A percentile compares a stretch with the other conserved stretches of the same genome.
These are phyloP conservation scores for Marasmius sp. DNA, from an alignment of 1,284 basidiomycete genomes.

Conservation along the genomic window DNA sequence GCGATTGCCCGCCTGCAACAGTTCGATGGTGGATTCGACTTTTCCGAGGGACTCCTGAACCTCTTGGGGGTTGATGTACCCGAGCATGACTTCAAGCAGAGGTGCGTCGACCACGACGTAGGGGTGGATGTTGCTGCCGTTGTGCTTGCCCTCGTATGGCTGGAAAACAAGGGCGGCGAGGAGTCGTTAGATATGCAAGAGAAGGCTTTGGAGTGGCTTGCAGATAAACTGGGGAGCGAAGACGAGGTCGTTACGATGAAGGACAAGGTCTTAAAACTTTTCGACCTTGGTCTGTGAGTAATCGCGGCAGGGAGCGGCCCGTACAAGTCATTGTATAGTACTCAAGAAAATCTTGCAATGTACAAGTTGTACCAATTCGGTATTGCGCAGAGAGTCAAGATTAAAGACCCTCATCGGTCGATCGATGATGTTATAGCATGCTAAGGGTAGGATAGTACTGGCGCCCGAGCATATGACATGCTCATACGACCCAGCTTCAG, in stretches of 20 bases:
- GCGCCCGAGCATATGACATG: too few relatives aligned
- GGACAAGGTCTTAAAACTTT: not conserved
- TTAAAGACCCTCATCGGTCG: too few relatives aligned
- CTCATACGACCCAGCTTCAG: too few relatives aligned
- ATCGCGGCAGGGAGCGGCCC: not conserved
- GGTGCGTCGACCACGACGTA: not conserved
- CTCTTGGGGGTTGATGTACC: not conserved
- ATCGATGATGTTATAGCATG: too few relatives aligned
- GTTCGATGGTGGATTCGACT: slow-evolving; percentile 1
- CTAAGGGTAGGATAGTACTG: too few relatives aligned
- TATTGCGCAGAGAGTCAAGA: too few relatives aligned
- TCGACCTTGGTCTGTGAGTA: not conserved
- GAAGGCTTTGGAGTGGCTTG: slow-evolving; percentile 7
- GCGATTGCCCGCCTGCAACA: slow-evolving; percentile 5
- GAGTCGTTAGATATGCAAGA: slow-evolving; percentile 2
- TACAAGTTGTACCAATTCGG: too few relatives aligned
- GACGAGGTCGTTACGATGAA: not conserved
- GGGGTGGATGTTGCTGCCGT: not conserved
- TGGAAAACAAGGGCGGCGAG: not conserved
- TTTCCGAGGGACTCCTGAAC: not conserved
- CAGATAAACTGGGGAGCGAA: not conserved
- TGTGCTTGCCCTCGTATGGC: not conserved
- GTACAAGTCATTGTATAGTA: not conserved
- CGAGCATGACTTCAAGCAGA: not conserved
- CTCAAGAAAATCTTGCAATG: too few relatives aligned